Evolutionary conservation across 192 early-diverging fungal species (phyloP).

Genomic region (Backusella sp.): DNA sequence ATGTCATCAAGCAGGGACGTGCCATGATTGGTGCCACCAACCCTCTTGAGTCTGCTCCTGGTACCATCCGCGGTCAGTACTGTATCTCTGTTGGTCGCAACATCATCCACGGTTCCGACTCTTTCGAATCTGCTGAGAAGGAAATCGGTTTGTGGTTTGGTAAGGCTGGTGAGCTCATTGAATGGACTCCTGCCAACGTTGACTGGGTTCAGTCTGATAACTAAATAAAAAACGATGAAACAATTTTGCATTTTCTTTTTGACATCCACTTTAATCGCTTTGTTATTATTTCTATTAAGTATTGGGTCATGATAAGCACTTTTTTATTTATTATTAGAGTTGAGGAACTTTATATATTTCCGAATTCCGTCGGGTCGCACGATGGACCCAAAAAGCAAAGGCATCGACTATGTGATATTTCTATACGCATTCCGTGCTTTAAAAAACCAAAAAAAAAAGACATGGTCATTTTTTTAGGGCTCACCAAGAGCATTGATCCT

Average conservation of each 20-base stretch:
- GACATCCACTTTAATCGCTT: not conserved
- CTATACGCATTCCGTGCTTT: too few species aligned
- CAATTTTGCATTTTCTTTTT: too few species aligned
- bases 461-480: too few species aligned
- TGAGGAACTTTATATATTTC: not conserved
- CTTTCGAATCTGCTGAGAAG: constrained; percentile 76
- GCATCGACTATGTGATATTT: too few species aligned
- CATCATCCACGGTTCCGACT: constrained; percentile 87
- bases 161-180: constrained; percentile 57
- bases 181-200: constrained; percentile 63
- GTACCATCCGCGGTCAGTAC: constrained; percentile 88
- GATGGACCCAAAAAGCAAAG: too few species aligned
- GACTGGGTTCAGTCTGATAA: constrained; percentile 75
- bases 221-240: constrained; percentile 38
- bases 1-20: constrained; percentile 87
- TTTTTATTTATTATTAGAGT: too few species aligned
- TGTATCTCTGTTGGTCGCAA: constrained; percentile 78
- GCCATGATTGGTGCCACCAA: constrained; percentile 91
- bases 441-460: too few species aligned
- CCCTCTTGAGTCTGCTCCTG: constrained; percentile 82
- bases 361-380: not conserved
- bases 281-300: too few species aligned
- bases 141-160: constrained; percentile 79
- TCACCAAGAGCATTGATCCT: too few species aligned
- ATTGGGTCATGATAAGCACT: too few species aligned